A percentile compares a stretch with the other conserved stretches of the same genome.
These are phyloP conservation scores for Calonectria ilicicola DNA, from an alignment of 2,329 filamentous ascomycete genomes.

Conservation along the genomic window DNA sequence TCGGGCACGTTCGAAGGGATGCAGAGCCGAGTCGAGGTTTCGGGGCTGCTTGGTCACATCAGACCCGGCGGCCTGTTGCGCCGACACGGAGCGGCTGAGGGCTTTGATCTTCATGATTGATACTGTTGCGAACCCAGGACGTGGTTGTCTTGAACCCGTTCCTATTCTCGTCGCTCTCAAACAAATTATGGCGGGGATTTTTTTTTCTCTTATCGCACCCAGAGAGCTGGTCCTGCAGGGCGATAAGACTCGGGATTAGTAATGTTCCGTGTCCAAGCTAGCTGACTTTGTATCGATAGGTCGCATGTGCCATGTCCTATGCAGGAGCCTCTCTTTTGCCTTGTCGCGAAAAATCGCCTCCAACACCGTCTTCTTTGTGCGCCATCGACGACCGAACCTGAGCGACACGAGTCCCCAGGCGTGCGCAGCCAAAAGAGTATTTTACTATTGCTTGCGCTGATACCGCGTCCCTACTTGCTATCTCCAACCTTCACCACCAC, in stretches of 20 bases:
- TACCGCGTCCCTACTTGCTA: conserved; percentile 14
- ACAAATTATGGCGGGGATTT: conserved; percentile 41
- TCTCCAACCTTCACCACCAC: conserved; percentile 4
- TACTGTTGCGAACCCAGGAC: not conserved
- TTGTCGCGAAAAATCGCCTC: conserved; percentile 39
- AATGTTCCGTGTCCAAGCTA: conserved; percentile 41
- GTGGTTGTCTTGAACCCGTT: conserved; percentile 6
- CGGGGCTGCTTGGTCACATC: conserved; percentile 74
- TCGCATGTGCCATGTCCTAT: conserved; percentile 36
- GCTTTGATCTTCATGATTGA: conserved; percentile 71
- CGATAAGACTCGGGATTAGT: conserved; percentile 48
- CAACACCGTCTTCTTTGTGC: conserved; percentile 20
- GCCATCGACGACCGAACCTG: not conserved
- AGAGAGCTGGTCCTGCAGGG: conserved; percentile 15
- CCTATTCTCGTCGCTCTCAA: conserved; percentile 22
- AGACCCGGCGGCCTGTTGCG: conserved; percentile 75
- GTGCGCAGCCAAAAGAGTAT: not conserved
- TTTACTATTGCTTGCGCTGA: not conserved
- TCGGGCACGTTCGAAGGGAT: conserved; percentile 90
- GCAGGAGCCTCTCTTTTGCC: conserved; percentile 28
- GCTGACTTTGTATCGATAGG: conserved; percentile 24
- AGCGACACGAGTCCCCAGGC: not conserved
- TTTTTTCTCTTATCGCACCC: conserved; percentile 46
- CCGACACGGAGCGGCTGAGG: conserved; percentile 73
- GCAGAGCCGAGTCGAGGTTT: conserved; percentile 85